Base-by-base conservation (phyloP, 129 eudicot genomes). In the Artemisia tridentata region DNA sequence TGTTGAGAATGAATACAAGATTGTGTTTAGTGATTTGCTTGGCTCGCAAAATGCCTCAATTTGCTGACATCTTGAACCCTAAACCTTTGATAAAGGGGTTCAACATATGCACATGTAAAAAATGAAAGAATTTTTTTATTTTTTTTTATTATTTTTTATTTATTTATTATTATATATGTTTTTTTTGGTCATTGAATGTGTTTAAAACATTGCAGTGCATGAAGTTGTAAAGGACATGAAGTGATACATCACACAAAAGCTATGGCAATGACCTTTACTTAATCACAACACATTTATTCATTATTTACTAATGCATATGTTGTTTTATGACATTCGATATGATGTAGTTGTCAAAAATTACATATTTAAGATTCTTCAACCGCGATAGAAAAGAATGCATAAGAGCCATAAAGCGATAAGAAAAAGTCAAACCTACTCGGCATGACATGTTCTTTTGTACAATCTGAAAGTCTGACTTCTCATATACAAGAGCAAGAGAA, bases 261-360 rank as follows among this genome's bases (percentile, higher is more conserved):
- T 10, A 75, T 27, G 48, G 11, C 48, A 27, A 67, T 25, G 67
- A 68, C 16, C 47, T 29, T 59, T 58, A 27, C 62, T 50, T 46
- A 76, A 64, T 63, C 61, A 67, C 77, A 78, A 78, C 72, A 71
- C 72, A 52, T 55, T 78, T 71, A 78, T 78, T 63, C 61, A 65
- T 64, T 71, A 71, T 78, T 45, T 71, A 78, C 81, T 38, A 68
- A 62, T 56, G 52, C 68, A 78, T 62, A 50, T 54, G 72, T 54
- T 71, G 72, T 69, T 78, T 78, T 78, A 71, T 71, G 77, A 45
- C 67, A 61, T 43, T 41, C 19, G 9, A 69, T 58, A 76, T 31
- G 47, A 60, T 60, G 80, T 77, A 69, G 71, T 19, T 17, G 18
- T 31, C 46, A 69, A 60, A 62, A 41, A 68, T 61, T 45, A 78